These are phyloP conservation scores for Sporothrix humicola DNA, from an alignment of 2,329 filamentous ascomycete species.

Conservation along the genomic window DNA sequence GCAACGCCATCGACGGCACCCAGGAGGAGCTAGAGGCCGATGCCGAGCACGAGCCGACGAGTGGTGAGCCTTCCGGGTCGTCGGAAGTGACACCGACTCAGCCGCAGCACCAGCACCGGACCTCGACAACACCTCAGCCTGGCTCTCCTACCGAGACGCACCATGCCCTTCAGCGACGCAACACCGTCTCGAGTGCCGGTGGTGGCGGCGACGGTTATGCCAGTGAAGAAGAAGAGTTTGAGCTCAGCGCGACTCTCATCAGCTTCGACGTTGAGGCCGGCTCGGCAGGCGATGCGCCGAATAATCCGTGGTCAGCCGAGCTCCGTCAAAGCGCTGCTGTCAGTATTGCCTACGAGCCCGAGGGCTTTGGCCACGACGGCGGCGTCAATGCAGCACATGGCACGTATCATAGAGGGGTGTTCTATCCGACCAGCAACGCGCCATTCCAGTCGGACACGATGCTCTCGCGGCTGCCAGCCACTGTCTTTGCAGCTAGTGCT, in stretches of 20 bases:
- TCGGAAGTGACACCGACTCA: background rate
- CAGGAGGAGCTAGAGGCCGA: background rate
- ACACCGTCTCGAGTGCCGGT: constrained; percentile 50
- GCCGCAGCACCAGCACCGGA: constrained; percentile 5
- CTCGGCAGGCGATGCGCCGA: constrained; percentile 57
- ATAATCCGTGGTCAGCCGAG: constrained; percentile 64
- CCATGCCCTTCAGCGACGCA: constrained; percentile 40
- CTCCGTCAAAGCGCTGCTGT: constrained; percentile 54
- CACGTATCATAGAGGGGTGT: constrained; percentile 32
- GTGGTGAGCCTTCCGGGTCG: background rate
- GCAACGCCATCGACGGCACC: constrained; percentile 24
- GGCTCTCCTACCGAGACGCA: constrained; percentile 9
- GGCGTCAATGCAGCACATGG: constrained; percentile 8
- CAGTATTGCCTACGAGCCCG: constrained; percentile 22
- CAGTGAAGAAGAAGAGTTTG: constrained; percentile 60
- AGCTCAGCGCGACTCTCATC: constrained; percentile 62
- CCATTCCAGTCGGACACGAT: constrained; percentile 49
- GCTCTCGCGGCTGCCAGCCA: constrained; percentile 57
- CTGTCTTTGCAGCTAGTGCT: constrained; percentile 55
- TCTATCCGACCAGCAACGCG: constrained; percentile 32
- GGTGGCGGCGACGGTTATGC: constrained; percentile 56
- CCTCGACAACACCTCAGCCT: constrained; percentile 14
- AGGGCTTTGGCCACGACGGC: background rate
- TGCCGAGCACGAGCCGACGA: background rate
- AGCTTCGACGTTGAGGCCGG: constrained; percentile 66